Evolutionary conservation across 1,284 basidiomycete genomes (phyloP), one percentile per base, ranked within the genome.

Genomic region (Sporisorium scitamineum): DNA sequence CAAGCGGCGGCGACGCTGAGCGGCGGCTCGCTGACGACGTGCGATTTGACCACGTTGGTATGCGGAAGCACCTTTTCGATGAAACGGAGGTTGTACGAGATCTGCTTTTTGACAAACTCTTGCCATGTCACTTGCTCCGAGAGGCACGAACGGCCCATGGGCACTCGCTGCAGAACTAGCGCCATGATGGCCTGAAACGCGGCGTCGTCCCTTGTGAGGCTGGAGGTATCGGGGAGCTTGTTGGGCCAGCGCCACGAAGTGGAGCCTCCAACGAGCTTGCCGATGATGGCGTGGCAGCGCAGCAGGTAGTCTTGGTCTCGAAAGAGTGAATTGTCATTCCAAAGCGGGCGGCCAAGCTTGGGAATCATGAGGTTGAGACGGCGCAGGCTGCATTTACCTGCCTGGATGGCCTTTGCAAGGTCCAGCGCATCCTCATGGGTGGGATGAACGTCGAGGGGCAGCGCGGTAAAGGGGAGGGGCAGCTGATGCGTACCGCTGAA

Each of bases 1-100:
- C 52, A 54, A 13, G 52, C 52, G 16, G 10, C 52, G 24, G 52
- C 52, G 13, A 34, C 52, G 24, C 54, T 55, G 41, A 55, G 54
- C 29, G 54, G 54, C 6, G 54, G 54, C 41, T 54, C 52, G 37
- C 52, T 54, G 5, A 31, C 29, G 9, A 31, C 32, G 52, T 54
- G 31, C 14, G 52, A 34, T 9, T 34, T 54, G 52, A 54, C 32
- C n/a, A 31, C 39, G 18, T 41, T 41, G 39, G 39, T n/a, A 41
- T 41, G 5, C 18, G 39, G 39, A 3, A 41, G 39, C 3, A 41
- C 39, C 39, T 41, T 41, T 41, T 41, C 39, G 39, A 41, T 41
- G 39, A 41, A 41, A 41, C 39, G 39, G 39, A 41, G 39, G n/a
- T 41, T 7, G 39, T 41, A 41, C 18, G 39, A 41, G 39, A 41